Conservation (phyloP, 257 asterid genomes). For the Anisodus acutangulus region DNA sequence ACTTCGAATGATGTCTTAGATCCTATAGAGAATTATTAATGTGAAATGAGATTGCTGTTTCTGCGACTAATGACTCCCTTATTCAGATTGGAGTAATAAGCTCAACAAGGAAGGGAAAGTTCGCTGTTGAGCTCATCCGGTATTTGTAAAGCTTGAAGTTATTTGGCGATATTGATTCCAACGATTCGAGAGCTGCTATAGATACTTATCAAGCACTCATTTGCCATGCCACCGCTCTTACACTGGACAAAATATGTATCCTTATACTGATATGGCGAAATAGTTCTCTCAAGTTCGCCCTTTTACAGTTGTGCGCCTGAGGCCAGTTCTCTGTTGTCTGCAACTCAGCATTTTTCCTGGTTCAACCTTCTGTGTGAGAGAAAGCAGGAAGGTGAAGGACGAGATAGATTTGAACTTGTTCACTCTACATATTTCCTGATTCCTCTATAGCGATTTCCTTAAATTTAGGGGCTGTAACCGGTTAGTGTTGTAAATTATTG, state of each 20-base stretch:
- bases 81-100: slow-evolving; percentile 79
- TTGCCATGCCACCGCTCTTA: background rate
- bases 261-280: background rate
- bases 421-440: background rate
- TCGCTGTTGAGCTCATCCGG: slow-evolving; percentile 73
- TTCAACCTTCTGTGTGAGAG: background rate
- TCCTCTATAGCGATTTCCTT: background rate
- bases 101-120: slow-evolving; percentile 78
- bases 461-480: background rate
- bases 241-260: background rate
- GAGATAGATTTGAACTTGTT: background rate
- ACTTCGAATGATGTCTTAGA: background rate
- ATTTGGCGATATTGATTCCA: background rate
- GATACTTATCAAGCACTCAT: background rate
- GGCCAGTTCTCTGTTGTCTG: background rate
- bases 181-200: background rate
- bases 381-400: background rate
- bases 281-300: background rate
- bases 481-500: background rate
- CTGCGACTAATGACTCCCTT: background rate
- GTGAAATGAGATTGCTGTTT: background rate
- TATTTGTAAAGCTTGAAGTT: slow-evolving; percentile 48
- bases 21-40: background rate
- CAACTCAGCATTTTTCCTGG: background rate
- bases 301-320: slow-evolving; percentile 15